These are phyloP conservation scores for Sisymbrium altissimum DNA, from an alignment of 345 rosid species.

Conservation along the genomic window DNA sequence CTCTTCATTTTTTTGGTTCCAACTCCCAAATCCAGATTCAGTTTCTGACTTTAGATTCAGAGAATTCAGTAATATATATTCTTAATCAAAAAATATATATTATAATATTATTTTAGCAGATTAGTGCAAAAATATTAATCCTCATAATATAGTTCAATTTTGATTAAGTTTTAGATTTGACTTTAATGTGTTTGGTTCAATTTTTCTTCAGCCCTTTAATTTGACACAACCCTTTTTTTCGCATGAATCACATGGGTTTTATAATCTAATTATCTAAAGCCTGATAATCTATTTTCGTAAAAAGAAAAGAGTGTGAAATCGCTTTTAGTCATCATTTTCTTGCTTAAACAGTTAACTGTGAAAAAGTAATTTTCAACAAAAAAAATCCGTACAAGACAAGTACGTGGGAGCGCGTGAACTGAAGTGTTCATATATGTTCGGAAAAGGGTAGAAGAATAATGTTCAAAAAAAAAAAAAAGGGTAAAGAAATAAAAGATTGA, in stretches of 20 bases:
- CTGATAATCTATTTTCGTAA: not conserved
- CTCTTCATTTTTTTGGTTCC: not conserved
- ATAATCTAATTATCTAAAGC: not conserved
- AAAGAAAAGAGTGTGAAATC: not conserved
- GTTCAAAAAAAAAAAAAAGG: too few species aligned
- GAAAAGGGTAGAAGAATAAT: slow-evolving; percentile 9
- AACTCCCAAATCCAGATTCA: not conserved
- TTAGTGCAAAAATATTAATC: not conserved
- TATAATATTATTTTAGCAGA: not conserved
- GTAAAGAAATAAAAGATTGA: not conserved
- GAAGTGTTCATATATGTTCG: slow-evolving; percentile 27
- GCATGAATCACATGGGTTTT: not conserved
- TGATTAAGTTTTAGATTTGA: not conserved
- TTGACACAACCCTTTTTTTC: not conserved
- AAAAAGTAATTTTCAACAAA: not conserved
- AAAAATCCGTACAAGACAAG: slow-evolving; percentile 21
- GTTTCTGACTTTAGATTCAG: not conserved
- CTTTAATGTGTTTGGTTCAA: not conserved
- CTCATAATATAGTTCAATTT: not conserved
- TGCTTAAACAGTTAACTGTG: not conserved
- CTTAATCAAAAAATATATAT: not conserved
- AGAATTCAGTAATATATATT: not conserved
- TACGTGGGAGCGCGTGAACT: slow-evolving; percentile 22
- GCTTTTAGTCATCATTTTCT: not conserved
- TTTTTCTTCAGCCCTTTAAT: not conserved